Percentiles rank a stretch among this genome's conserved stretches.
These are phyloP conservation scores for Kipferlia bialata DNA, from an alignment of 78 protist species.

Conservation along the genomic window DNA sequence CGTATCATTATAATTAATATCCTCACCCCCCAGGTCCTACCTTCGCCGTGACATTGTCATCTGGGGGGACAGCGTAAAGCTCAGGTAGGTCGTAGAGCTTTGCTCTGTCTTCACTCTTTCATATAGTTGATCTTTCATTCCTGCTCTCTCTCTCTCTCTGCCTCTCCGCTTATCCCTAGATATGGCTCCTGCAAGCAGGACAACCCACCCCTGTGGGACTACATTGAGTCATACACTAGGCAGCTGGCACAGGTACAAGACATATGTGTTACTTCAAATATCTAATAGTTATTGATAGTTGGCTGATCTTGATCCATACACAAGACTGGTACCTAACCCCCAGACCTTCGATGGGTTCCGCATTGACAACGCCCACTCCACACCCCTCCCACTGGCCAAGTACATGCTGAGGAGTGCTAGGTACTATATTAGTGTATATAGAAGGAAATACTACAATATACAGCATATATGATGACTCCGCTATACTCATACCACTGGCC, in stretches of 20 bases:
- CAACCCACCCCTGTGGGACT: conserved; percentile 61
- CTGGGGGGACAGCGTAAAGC: conserved; percentile 83
- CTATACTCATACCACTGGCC: conserved; percentile 63
- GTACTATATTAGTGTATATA: too few species aligned
- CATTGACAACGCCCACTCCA: conserved; percentile 73
- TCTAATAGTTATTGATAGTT: too few species aligned
- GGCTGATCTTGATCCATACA: too few species aligned
- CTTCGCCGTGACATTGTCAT: conserved; percentile 64
- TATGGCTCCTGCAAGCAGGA: conserved; percentile 19
- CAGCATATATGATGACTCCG: conserved; percentile 70
- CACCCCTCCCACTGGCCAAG: conserved; percentile 69
- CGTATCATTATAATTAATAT: too few species aligned
- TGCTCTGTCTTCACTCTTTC: too few species aligned
- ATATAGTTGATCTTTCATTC: too few species aligned
- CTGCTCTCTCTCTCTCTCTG: too few species aligned
- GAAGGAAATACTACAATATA: too few species aligned
- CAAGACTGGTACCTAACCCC: conserved; percentile 37
- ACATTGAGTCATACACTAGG: conserved; percentile 53
- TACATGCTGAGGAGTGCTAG: conserved; percentile 56
- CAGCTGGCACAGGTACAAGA: too few species aligned
- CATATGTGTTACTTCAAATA: too few species aligned
- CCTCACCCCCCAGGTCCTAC: conserved; percentile 38
- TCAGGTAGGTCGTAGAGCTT: too few species aligned
- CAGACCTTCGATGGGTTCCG: conserved; percentile 59
- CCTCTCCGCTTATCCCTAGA: conserved; percentile 8